Percentiles rank a stretch among this genome's conserved stretches.
phyloP scores from a whole-genome alignment of 1,284 basidiomycete genomes.

The Puccinia horiana region DNA sequence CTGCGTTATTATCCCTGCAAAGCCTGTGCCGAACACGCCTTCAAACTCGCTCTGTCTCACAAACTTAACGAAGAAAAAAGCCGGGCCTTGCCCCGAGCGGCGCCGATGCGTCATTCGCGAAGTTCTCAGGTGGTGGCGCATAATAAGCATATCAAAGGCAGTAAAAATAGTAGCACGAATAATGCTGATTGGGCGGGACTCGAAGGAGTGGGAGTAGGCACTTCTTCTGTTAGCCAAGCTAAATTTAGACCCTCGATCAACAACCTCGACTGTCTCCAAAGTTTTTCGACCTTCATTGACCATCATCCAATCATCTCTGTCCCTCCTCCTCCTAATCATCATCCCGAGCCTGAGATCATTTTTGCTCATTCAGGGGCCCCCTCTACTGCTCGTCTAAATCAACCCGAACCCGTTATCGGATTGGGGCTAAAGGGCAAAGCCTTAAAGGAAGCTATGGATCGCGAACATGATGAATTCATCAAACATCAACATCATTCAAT shows the following conservation, averaged over 20 bases:
- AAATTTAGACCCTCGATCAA: neutral
- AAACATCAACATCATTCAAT: neutral
- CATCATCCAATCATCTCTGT: neutral
- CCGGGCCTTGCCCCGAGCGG: neutral
- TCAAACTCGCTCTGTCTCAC: slow-evolving; percentile 47
- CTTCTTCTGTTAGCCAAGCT: neutral
- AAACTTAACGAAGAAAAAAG: slow-evolving; percentile 43
- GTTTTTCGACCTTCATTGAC: neutral
- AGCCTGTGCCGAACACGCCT: slow-evolving; percentile 48
- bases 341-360: no score
- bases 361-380: no score
- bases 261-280: neutral
- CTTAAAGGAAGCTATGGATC: slow-evolving; percentile 45
- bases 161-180: neutral
- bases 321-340: neutral
- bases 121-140: neutral
- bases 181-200: neutral
- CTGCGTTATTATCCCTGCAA: slow-evolving; percentile 46
- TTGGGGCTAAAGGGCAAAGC: slow-evolving; percentile 40
- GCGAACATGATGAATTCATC: slow-evolving; percentile 46
- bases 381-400: neutral
- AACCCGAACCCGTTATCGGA: slow-evolving; percentile 11
- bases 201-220: neutral
- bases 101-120: neutral
- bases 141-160: neutral